phyloP scores from a whole-genome alignment of 257 asterid genomes.

The Plantago major region DNA sequence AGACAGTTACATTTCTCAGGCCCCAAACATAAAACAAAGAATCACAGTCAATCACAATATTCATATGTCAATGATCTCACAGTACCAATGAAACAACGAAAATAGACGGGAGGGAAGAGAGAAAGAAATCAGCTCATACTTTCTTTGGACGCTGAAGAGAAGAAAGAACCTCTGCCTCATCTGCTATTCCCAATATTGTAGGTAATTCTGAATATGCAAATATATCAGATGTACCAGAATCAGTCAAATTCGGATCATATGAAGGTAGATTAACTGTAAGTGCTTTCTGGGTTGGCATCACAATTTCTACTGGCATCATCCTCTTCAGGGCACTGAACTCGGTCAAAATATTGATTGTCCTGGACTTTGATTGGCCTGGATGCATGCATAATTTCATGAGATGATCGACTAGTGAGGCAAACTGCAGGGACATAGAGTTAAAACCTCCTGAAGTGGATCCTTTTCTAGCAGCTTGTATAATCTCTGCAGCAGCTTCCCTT shows the following conservation, averaged over 20 bases:
- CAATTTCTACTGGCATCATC: slow-evolving; percentile 90
- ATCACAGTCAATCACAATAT: slow-evolving; percentile 7
- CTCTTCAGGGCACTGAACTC: slow-evolving; percentile 95
- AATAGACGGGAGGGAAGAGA: slow-evolving; percentile 1
- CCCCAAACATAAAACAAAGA: slow-evolving; percentile 11
- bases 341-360: slow-evolving; percentile 67
- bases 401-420: slow-evolving; percentile 88
- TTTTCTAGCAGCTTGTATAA: slow-evolving; percentile 81
- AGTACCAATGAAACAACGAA: slow-evolving; percentile 7
- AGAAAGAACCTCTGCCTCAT: slow-evolving; percentile 96
- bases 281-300: slow-evolving; percentile 92
- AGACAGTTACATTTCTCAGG: slow-evolving; percentile 1
- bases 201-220: slow-evolving; percentile 69
- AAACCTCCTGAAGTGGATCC: slow-evolving; percentile 61
- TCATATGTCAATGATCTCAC: slow-evolving; percentile 11
- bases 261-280: slow-evolving; percentile 80
- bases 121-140: slow-evolving; percentile 39
- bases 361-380: slow-evolving; percentile 83
- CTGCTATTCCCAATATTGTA: slow-evolving; percentile 82
- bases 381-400: slow-evolving; percentile 86
- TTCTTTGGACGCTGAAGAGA: slow-evolving; percentile 97
- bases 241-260: slow-evolving; percentile 41
- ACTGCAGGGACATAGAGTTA: slow-evolving; percentile 69
- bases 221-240: slow-evolving; percentile 55
- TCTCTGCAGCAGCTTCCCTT: slow-evolving; percentile 95